These are phyloP conservation scores for Neurospora sp. DNA, from an alignment of 495 filamentous ascomycete species.

Conservation along the genomic window DNA sequence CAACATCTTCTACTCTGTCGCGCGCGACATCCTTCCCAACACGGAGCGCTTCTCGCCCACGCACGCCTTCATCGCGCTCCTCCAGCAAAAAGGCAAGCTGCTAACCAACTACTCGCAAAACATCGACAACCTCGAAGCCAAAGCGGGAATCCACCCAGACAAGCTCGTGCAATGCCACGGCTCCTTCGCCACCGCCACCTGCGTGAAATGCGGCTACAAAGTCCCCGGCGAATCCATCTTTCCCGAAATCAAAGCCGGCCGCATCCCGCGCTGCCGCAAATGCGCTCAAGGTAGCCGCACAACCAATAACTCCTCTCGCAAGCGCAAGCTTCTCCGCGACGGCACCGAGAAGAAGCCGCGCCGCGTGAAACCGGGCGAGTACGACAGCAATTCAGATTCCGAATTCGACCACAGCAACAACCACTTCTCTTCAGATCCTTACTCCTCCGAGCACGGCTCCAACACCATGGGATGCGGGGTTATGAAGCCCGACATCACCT, in stretches of 20 bases:
- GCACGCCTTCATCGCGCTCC: conserved; percentile 89
- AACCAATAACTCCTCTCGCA: conserved; percentile 35
- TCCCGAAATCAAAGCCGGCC: conserved; percentile 64
- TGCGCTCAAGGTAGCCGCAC: conserved; percentile 44
- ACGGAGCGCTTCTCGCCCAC: conserved; percentile 70
- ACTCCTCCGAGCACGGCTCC: conserved; percentile 1
- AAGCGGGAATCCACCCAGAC: conserved; percentile 70
- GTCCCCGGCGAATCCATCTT: conserved; percentile 74
- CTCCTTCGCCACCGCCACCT: conserved; percentile 86
- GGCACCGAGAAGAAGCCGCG: conserved; percentile 46
- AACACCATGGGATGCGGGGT: conserved; percentile 45
- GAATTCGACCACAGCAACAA: conserved; percentile 53
- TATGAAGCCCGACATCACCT: conserved; percentile 99
- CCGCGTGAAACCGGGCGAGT: conserved; percentile 43
- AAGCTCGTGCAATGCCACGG: conserved; percentile 96
- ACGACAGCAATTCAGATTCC: conserved; percentile 62
- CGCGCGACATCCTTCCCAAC: conserved; percentile 79
- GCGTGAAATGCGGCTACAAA: conserved; percentile 67
- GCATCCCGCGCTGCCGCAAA: conserved; percentile 52
- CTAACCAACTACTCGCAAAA: conserved; percentile 98
- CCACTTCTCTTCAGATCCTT: conserved; percentile 27
- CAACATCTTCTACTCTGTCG: conserved; percentile 82
- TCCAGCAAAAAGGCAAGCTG: conserved; percentile 82
- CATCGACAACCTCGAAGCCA: conserved; percentile 91
- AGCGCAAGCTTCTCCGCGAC: conserved; percentile 67